Conservation (phyloP, 805 yeast genomes). For the Cyberlindnera mrakii region DNA sequence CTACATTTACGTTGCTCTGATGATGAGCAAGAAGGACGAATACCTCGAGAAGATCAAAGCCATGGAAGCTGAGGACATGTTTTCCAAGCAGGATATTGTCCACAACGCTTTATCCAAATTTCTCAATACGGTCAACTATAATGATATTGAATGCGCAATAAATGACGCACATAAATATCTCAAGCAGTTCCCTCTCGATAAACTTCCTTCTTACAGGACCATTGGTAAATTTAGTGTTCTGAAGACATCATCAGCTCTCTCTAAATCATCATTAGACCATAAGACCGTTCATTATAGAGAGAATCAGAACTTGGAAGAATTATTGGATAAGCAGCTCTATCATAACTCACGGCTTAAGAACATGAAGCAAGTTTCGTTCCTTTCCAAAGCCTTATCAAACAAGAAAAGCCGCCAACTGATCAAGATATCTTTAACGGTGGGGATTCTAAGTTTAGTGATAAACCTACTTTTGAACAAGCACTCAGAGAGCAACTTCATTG, state of each 20-base stretch:
- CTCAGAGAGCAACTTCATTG: neutral
- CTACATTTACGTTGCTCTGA: slow-evolving; percentile 54
- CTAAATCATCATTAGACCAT: neutral
- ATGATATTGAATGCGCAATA: slow-evolving; percentile 25
- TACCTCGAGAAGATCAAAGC: slow-evolving; percentile 28
- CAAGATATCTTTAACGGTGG: slow-evolving; percentile 10
- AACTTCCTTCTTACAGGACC: slow-evolving; percentile 5
- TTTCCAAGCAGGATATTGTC: slow-evolving; percentile 31
- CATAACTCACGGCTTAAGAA: neutral
- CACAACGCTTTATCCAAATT: slow-evolving; percentile 33
- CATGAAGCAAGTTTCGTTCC: neutral
- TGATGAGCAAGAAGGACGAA: slow-evolving; percentile 39
- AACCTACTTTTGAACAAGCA: neutral
- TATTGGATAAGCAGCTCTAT: neutral
- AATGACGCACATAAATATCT: slow-evolving; percentile 13
- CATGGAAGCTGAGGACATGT: slow-evolving; percentile 27
- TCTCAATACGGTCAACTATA: slow-evolving; percentile 18
- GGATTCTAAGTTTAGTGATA: slow-evolving; percentile 7
- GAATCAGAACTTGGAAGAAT: neutral
- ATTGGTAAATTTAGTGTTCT: slow-evolving; percentile 26
- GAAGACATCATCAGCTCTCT: slow-evolving; percentile 13
- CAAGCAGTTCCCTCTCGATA: slow-evolving; percentile 1
- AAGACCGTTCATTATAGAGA: neutral
- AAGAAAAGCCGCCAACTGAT: slow-evolving; percentile 4
- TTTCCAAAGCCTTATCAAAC: neutral